Evolutionary conservation across 2,329 filamentous ascomycete genomes (phyloP).

Genomic region (Graphiopsis chlorocephala): DNA sequence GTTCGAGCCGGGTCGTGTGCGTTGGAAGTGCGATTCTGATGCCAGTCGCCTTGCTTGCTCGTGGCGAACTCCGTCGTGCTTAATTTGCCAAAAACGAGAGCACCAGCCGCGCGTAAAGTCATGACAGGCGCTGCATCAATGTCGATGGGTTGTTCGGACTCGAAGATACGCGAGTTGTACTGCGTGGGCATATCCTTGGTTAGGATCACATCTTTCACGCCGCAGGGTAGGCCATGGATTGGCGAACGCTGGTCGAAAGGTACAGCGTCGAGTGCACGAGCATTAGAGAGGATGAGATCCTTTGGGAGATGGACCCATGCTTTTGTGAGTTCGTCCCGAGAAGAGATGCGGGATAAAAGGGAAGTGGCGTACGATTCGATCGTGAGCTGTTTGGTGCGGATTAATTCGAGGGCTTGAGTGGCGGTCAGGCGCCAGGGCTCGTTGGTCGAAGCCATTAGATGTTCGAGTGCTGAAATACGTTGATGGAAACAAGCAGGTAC

Average conservation of each 20-base stretch:
- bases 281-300: constrained; percentile 48
- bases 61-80: constrained; percentile 65
- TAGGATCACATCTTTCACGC: constrained; percentile 59
- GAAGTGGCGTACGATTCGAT: constrained; percentile 51
- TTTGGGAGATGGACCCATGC: constrained; percentile 52
- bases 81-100: constrained; percentile 57
- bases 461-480: background rate
- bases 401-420: constrained; percentile 39
- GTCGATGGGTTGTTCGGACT: constrained; percentile 38
- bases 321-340: constrained; percentile 46
- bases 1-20: constrained; percentile 54
- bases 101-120: constrained; percentile 54
- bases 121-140: constrained; percentile 54
- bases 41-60: constrained; percentile 46
- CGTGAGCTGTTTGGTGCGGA: constrained; percentile 44
- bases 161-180: constrained; percentile 56
- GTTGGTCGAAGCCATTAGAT: background rate
- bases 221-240: constrained; percentile 58
- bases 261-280: constrained; percentile 50
- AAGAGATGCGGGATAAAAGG: constrained; percentile 46
- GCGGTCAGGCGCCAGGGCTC: constrained; percentile 40
- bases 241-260: constrained; percentile 50
- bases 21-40: constrained; percentile 50
- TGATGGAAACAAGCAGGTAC: background rate
- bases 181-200: constrained; percentile 61